Evolutionary conservation across 805 yeast species (phyloP).

Genomic region (Metschnikowia lachancei): DNA sequence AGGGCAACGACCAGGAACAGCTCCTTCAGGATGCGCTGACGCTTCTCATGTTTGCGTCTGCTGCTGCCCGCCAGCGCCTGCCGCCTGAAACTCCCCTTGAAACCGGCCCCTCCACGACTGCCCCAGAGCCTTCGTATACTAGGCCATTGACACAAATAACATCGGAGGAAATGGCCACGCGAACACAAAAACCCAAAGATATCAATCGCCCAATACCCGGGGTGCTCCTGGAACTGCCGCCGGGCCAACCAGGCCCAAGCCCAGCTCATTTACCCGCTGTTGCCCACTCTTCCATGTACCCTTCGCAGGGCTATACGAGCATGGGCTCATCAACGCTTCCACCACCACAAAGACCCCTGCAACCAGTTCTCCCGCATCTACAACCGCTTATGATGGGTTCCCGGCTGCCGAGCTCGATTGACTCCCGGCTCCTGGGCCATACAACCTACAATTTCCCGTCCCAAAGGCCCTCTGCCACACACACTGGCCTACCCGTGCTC

Average conservation of each 20-base stretch:
- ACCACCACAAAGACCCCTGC: conserved; percentile 1
- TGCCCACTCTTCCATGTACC: not conserved
- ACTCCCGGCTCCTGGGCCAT: conserved; percentile 3
- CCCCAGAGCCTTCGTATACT: not conserved
- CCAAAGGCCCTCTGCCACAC: not conserved
- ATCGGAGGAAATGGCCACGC: no score
- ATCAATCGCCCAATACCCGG: no score
- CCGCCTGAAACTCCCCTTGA: conserved; percentile 8
- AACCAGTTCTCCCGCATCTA: conserved; percentile 4
- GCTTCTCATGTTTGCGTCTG: conserved; percentile 57
- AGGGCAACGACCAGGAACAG: conserved; percentile 34
- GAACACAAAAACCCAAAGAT: no score
- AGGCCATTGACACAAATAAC: no score
- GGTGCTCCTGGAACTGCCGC: no score
- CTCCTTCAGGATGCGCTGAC: conserved; percentile 61
- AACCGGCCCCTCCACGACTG: not conserved
- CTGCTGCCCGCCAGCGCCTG: conserved; percentile 44
- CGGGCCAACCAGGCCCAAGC: no score
- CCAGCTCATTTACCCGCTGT: not conserved
- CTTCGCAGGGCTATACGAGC: not conserved
- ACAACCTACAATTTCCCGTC: conserved; percentile 3
- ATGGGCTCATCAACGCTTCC: not conserved
- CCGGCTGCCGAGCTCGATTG: not conserved
- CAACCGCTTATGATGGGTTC: conserved; percentile 1
- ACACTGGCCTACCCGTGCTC: not conserved